Percentiles rank a stretch among this genome's conserved stretches.
Conservation (phyloP, 1,139 yeast species). For the Spencermartinsiella ligniputridi region DNA sequence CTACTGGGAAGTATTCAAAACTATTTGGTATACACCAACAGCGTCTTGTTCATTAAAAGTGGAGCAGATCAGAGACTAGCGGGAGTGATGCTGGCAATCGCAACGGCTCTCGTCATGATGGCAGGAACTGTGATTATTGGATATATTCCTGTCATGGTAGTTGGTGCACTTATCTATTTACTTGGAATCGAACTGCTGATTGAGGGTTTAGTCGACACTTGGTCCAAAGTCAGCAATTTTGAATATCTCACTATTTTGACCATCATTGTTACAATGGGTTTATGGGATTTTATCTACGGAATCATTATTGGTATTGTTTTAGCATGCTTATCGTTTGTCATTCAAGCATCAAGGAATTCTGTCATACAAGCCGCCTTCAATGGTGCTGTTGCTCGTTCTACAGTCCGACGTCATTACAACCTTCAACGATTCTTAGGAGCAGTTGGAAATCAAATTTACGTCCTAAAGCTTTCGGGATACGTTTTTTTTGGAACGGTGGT, state of each 20-base stretch:
- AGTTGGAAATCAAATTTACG: conserved; percentile 88
- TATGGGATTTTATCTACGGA: conserved; percentile 91
- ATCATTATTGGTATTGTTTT: conserved; percentile 83
- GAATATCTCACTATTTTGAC: conserved; percentile 81
- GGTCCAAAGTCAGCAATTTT: conserved; percentile 65
- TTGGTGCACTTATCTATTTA: conserved; percentile 83
- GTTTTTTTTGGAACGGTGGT: conserved; percentile 94
- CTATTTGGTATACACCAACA: conserved; percentile 89
- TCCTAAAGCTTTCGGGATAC: conserved; percentile 80
- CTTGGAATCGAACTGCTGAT: conserved; percentile 85
- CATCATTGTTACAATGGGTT: conserved; percentile 91
- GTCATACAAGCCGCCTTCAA: conserved; percentile 80
- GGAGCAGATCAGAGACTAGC: conserved; percentile 91
- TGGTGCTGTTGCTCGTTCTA: conserved; percentile 85
- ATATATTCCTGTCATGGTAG: conserved; percentile 90
- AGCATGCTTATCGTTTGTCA: conserved; percentile 88
- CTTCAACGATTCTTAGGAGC: conserved; percentile 81
- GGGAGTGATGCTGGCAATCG: conserved; percentile 78
- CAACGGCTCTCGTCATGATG: conserved; percentile 75
- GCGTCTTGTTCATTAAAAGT: conserved; percentile 83
- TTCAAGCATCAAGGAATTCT: conserved; percentile 82
- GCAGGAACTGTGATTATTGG: conserved; percentile 93
- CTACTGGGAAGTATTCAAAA: conserved; percentile 83
- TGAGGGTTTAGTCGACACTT: conserved; percentile 83
- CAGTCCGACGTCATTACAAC: conserved; percentile 86